These are phyloP conservation scores for Chaetomium sp. DNA, from an alignment of 2,329 filamentous ascomycete genomes.

Conservation along the genomic window DNA sequence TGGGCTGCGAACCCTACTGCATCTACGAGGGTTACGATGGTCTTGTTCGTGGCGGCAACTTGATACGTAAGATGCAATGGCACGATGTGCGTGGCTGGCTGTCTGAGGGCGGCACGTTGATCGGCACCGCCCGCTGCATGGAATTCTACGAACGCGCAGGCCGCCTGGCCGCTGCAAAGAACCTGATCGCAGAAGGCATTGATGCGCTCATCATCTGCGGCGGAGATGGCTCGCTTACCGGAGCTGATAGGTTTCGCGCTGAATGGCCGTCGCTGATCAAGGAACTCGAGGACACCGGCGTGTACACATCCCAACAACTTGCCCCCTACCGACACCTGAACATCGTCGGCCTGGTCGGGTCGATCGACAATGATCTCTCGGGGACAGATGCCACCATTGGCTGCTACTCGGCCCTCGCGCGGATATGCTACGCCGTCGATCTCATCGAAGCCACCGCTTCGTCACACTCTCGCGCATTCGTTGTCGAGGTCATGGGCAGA, in stretches of 20 bases:
- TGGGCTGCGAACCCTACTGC: constrained; percentile 76
- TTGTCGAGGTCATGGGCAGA: constrained; percentile 97
- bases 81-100: constrained; percentile 93
- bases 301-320: constrained; percentile 71
- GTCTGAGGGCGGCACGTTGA: constrained; percentile 91
- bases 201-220: constrained; percentile 96
- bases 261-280: constrained; percentile 89
- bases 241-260: constrained; percentile 86
- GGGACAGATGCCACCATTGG: constrained; percentile 97
- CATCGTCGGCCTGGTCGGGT: constrained; percentile 93
- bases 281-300: constrained; percentile 75
- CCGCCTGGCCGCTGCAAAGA: constrained; percentile 83
- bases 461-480: constrained; percentile 93
- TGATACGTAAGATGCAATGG: constrained; percentile 88
- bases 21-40: constrained; percentile 96
- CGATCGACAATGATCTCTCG: constrained; percentile 97
- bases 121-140: constrained; percentile 92
- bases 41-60: constrained; percentile 81
- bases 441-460: constrained; percentile 94
- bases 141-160: constrained; percentile 88
- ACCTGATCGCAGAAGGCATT: constrained; percentile 90
- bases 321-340: constrained; percentile 83
- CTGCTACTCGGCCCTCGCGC: constrained; percentile 87
- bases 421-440: constrained; percentile 95
- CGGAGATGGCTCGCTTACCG: constrained; percentile 93